phyloP scores from a whole-genome alignment of 73 alveolate species.

The Blepharisma stoltei region DNA sequence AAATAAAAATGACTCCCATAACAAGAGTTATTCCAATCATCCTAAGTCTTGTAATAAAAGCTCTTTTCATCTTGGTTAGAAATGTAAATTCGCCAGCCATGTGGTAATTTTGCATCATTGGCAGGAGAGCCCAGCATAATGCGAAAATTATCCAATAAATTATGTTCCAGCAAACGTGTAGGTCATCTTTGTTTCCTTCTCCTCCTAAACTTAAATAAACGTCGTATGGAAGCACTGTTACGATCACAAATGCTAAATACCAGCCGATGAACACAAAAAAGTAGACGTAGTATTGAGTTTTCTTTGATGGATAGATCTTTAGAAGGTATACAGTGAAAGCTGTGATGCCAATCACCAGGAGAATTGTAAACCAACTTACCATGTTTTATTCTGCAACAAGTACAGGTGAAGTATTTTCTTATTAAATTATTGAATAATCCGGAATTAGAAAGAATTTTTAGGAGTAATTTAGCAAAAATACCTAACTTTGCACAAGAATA shows the following conservation, averaged over 20 bases:
- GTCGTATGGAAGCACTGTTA: slow-evolving; percentile 19
- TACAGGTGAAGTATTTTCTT: background rate
- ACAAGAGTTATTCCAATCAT: background rate
- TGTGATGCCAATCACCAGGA: background rate
- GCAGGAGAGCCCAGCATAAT: slow-evolving; percentile 20
- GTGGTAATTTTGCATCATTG: slow-evolving; percentile 5
- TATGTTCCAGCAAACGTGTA: slow-evolving; percentile 14
- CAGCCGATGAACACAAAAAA: slow-evolving; percentile 30
- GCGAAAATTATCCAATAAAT: slow-evolving; percentile 14
- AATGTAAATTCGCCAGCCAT: slow-evolving; percentile 30
- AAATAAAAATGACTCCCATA: background rate
- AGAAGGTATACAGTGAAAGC: slow-evolving; percentile 9
- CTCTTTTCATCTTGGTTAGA: background rate
- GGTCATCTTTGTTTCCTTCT: background rate
- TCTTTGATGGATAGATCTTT: slow-evolving; percentile 3
- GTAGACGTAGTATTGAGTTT: slow-evolving; percentile 13
- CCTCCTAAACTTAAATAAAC: background rate
- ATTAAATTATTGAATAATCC: background rate
- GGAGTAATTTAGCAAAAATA: background rate
- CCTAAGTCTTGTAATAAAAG: slow-evolving; percentile 13
- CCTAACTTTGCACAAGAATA: too few relatives aligned
- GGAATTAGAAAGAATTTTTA: background rate
- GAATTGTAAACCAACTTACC: slow-evolving; percentile 28
- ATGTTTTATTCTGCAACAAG: slow-evolving; percentile 3
- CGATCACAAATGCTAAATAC: background rate